Percentiles rank a stretch among this genome's conserved stretches.
Conservation (phyloP, 495 filamentous ascomycete genomes). For the Durotheca rogersii region DNA sequence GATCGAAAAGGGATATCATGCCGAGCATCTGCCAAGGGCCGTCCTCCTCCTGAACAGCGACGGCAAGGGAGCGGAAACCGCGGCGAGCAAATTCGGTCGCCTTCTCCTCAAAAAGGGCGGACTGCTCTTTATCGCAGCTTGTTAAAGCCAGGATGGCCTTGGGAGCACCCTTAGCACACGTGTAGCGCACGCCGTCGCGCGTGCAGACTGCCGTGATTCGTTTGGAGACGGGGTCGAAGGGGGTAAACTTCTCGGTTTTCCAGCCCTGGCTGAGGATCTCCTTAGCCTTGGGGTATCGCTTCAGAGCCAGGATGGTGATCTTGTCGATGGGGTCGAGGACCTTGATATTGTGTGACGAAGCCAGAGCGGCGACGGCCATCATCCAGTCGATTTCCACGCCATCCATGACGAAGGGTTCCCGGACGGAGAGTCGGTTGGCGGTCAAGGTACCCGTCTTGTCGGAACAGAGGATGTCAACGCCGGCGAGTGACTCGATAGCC, state of each 20-base stretch:
- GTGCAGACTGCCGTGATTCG: slow-evolving; percentile 79
- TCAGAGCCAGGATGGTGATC: slow-evolving; percentile 79
- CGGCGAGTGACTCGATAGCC: slow-evolving; percentile 93
- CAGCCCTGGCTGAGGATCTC: slow-evolving; percentile 64
- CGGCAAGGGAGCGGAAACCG: slow-evolving; percentile 85
- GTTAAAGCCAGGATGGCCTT: slow-evolving; percentile 76
- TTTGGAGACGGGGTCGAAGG: slow-evolving; percentile 93
- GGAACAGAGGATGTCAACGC: slow-evolving; percentile 94
- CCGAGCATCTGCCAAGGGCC: slow-evolving; percentile 82
- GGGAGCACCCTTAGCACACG: slow-evolving; percentile 87
- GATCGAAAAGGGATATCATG: slow-evolving; percentile 87
- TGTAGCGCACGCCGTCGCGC: slow-evolving; percentile 70
- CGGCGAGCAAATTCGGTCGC: slow-evolving; percentile 83
- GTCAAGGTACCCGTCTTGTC: slow-evolving; percentile 95
- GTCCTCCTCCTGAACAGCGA: slow-evolving; percentile 76
- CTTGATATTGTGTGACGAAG: slow-evolving; percentile 87
- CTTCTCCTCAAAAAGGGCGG: slow-evolving; percentile 77
- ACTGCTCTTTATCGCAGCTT: slow-evolving; percentile 66
- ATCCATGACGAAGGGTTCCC: slow-evolving; percentile 75
- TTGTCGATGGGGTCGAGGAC: slow-evolving; percentile 91
- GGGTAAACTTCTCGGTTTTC: slow-evolving; percentile 73
- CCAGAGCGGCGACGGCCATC: slow-evolving; percentile 84
- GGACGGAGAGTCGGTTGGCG: slow-evolving; percentile 84
- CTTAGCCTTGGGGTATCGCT: slow-evolving; percentile 74
- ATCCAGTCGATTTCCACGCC: slow-evolving; percentile 78